These are phyloP conservation scores for Aquilaria yunnanensis DNA, from an alignment of 345 rosid genomes.

Conservation along the genomic window DNA sequence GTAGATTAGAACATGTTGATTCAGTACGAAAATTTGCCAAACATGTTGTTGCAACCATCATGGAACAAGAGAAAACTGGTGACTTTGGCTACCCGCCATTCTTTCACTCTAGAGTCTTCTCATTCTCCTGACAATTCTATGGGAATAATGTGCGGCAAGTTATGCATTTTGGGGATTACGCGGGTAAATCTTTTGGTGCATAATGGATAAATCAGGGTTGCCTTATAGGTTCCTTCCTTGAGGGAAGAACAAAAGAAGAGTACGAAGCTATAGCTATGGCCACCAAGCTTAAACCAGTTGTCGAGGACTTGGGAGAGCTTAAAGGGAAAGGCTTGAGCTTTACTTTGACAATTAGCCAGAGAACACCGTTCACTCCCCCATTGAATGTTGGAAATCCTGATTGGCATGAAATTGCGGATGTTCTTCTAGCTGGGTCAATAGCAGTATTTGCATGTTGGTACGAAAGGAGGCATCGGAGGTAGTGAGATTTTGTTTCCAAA, in stretches of 20 bases:
- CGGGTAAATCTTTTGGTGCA: conserved; percentile 66
- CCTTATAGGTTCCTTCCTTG: conserved; percentile 87
- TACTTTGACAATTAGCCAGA: conserved; percentile 47
- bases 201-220: conserved; percentile 84
- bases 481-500: conserved; percentile 32
- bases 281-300: conserved; percentile 54
- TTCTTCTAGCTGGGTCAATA: conserved; percentile 68
- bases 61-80: conserved; percentile 63
- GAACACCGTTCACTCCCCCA: conserved; percentile 23
- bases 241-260: conserved; percentile 92
- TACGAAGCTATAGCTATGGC: conserved; percentile 75
- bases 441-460: conserved; percentile 92
- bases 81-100: conserved; percentile 85
- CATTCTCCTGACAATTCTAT: conserved; percentile 91
- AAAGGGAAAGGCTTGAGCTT: conserved; percentile 61
- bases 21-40: conserved; percentile 80
- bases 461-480: conserved; percentile 76
- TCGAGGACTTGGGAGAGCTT: conserved; percentile 48
- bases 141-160: conserved; percentile 83
- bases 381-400: conserved; percentile 20
- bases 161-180: conserved; percentile 81
- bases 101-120: conserved; percentile 87
- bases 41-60: conserved; percentile 68
- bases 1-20: conserved; percentile 97
- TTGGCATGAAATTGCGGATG: conserved; percentile 76